Evolutionary conservation across 495 filamentous ascomycete species (phyloP).

Genomic region (Talaromyces wortmannii): DNA sequence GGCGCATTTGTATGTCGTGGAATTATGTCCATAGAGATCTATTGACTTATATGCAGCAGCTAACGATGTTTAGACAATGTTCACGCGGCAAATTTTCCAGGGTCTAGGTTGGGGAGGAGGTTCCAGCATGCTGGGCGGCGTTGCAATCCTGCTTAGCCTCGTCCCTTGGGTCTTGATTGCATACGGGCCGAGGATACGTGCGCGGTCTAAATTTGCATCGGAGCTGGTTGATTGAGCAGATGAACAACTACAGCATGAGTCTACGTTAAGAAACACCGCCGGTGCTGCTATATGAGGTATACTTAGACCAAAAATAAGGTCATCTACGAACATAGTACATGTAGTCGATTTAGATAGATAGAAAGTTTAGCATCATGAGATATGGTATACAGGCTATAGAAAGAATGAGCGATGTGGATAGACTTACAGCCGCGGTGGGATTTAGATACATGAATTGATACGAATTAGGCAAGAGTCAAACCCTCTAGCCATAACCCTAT

Average conservation of each 20-base stretch:
- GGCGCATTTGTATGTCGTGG: constrained; percentile 53
- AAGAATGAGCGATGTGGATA: not conserved
- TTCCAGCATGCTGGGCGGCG: constrained; percentile 1
- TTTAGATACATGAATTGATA: too few species aligned
- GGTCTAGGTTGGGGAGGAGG: not conserved
- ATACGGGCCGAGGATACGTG: constrained; percentile 72
- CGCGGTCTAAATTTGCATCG: constrained; percentile 62
- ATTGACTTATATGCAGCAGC: not conserved
- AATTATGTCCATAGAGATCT: not conserved
- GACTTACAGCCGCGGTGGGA: too few species aligned
- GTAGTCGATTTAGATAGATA: not conserved
- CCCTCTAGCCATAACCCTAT: not conserved
- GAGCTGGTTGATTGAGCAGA: not conserved
- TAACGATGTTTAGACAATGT: constrained; percentile 1
- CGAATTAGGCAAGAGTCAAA: not conserved
- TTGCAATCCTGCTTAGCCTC: constrained; percentile 1
- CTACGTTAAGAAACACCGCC: not conserved
- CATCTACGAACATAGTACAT: not conserved
- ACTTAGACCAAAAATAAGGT: not conserved
- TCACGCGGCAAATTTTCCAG: constrained; percentile 1
- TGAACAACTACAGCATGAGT: not conserved
- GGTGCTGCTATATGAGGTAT: not conserved
- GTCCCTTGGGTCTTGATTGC: constrained; percentile 86
- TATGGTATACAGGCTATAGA: not conserved
- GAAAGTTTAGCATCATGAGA: not conserved